These are phyloP conservation scores for Trichoderma asperelloides DNA, from an alignment of 495 filamentous ascomycete species.

Conservation along the genomic window DNA sequence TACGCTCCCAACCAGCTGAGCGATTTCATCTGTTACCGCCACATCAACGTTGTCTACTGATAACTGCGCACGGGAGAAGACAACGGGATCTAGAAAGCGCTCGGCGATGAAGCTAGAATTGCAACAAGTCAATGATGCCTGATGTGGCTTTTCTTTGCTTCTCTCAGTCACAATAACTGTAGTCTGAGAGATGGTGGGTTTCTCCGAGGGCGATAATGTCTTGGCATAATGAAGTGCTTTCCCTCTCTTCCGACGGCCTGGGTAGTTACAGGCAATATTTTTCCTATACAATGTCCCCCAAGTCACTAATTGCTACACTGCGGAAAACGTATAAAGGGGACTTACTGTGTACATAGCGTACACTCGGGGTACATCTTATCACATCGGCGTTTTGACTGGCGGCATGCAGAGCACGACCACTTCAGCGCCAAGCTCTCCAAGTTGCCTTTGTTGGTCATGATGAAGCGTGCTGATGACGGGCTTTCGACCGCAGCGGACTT, in stretches of 20 bases:
- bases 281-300: constrained; percentile 15
- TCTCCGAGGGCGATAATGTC: neutral
- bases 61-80: constrained; percentile 23
- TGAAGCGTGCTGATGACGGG: neutral
- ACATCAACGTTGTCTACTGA: constrained; percentile 20
- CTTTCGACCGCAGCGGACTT: neutral
- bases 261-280: constrained; percentile 13
- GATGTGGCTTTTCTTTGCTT: neutral
- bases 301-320: too few species aligned
- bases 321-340: constrained; percentile 31
- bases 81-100: neutral
- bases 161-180: neutral
- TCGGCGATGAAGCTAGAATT: neutral
- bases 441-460: neutral
- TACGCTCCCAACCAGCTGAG: neutral
- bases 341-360: constrained; percentile 31
- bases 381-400: constrained; percentile 31
- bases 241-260: neutral
- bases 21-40: constrained; percentile 12
- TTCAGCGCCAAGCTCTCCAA: neutral
- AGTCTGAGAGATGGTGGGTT: constrained; percentile 6
- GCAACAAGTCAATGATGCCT: neutral
- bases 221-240: constrained; percentile 25
- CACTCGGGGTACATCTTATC: constrained; percentile 39
- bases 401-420: neutral